Conservation (phyloP, 2,329 filamentous ascomycete species). For the Microcyclospora pomicola region DNA sequence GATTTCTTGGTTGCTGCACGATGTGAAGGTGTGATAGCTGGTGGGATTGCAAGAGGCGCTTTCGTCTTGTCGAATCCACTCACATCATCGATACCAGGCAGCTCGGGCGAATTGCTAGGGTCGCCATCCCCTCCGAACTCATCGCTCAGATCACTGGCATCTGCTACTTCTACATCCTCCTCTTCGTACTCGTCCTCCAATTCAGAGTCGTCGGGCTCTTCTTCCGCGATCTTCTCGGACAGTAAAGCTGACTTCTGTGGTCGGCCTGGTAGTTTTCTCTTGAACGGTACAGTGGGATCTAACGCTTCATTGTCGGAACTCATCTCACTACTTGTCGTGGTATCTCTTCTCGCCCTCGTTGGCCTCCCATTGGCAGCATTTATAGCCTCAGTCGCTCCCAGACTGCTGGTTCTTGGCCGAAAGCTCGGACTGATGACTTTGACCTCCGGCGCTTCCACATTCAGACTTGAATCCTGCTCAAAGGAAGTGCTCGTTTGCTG, state of each 20-base stretch:
- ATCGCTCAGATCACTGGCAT: slow-evolving; percentile 29
- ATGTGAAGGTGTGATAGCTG: slow-evolving; percentile 27
- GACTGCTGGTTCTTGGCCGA: slow-evolving; percentile 49
- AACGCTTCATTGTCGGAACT: slow-evolving; percentile 65
- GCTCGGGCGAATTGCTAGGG: slow-evolving; percentile 52
- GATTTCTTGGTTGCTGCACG: slow-evolving; percentile 49
- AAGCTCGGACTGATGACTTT: slow-evolving; percentile 40
- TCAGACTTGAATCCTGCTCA: slow-evolving; percentile 16
- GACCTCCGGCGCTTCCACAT: slow-evolving; percentile 14
- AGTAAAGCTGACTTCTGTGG: slow-evolving; percentile 43
- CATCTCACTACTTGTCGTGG: slow-evolving; percentile 68
- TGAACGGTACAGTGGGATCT: slow-evolving; percentile 48
- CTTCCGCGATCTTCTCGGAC: slow-evolving; percentile 39
- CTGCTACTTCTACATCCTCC: slow-evolving; percentile 21
- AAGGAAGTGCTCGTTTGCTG: slow-evolving; percentile 81
- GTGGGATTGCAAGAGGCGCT: slow-evolving; percentile 29
- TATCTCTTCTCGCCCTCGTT: slow-evolving; percentile 51
- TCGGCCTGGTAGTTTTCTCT: slow-evolving; percentile 42
- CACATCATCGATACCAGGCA: slow-evolving; percentile 49
- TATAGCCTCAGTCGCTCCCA: slow-evolving; percentile 53
- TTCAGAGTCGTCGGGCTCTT: slow-evolving; percentile 23
- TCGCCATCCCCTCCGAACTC: slow-evolving; percentile 46
- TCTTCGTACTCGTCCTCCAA: slow-evolving; percentile 28
- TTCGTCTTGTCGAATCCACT: slow-evolving; percentile 38
- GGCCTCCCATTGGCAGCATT: slow-evolving; percentile 39